Base-by-base conservation (phyloP, 2,329 filamentous ascomycete genomes). In the Pyrenophora graminea region DNA sequence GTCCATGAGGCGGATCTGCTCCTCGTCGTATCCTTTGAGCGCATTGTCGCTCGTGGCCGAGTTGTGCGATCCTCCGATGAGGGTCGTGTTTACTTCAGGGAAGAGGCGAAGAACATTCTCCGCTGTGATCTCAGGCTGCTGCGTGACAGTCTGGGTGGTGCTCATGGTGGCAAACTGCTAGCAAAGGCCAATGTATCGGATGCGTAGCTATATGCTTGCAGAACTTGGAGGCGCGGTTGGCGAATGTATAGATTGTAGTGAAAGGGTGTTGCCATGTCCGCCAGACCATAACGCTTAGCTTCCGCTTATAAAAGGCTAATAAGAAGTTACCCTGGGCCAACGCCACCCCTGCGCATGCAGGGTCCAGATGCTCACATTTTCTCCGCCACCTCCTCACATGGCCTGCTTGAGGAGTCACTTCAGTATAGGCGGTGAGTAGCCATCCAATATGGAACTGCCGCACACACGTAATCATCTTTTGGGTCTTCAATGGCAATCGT, bases 1-100 rank as follows among this genome's bases (percentile, higher is more conserved):
- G 69, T 99, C 93, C 94, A 99, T 99, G 67, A 99, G 79, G 43
- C 93, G 87, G 68, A 97, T 96, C 79, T 99, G 94, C 80, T 97
- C 93, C 74, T 90, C 93, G 79, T 97, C 92, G 79, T 97, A 95
- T 44, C 93, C 94, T 49, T 88, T 88, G 38, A 97, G 82, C 51
- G 91, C 90, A 58, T 78, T 77, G 64, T 87, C 86, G 69, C 70
- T 64, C n/a, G 72, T 70, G 51, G 70, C 70, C 39, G 80, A 84
- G 54, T 85, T 66, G 85, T 75, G 88, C 81, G 74, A 86, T 84
- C 74, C 76, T 44, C 78, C 77, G 45, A 83, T 83, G 43, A 86
- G 77, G 13, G 77, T 77, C 19, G 83, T 85, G 72, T 85, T 83
- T 63, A 88, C 84, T 72, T 97, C 91, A 45, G 96, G 91, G 76